phyloP scores from a whole-genome alignment of 495 filamentous ascomycete species.

The Cercophora sp. region DNA sequence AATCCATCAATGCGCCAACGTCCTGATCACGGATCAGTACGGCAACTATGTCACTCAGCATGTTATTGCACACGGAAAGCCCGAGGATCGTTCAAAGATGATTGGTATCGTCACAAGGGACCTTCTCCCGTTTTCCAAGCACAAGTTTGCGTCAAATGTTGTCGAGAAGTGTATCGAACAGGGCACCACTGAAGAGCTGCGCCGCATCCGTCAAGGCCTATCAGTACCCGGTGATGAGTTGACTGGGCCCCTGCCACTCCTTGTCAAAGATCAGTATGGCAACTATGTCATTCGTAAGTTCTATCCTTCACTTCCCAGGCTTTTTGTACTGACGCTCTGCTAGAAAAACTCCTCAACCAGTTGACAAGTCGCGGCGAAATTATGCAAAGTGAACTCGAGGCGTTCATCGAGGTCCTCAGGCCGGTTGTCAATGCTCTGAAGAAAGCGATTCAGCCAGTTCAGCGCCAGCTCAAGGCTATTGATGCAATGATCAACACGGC shows the following conservation, averaged over 20 bases:
- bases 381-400: conserved; percentile 50
- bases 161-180: conserved; percentile 89
- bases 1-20: conserved; percentile 65
- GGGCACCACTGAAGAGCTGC: conserved; percentile 65
- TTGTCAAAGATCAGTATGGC: conserved; percentile 90
- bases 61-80: conserved; percentile 77
- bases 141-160: conserved; percentile 97
- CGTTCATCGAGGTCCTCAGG: conserved; percentile 68
- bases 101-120: conserved; percentile 68
- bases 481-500: conserved; percentile 47
- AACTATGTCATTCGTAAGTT: conserved; percentile 97
- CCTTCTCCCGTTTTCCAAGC: conserved; percentile 75
- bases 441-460: conserved; percentile 57
- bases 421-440: conserved; percentile 70
- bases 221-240: conserved; percentile 58
- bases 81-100: conserved; percentile 69
- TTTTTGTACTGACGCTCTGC: conserved; percentile 34
- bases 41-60: conserved; percentile 98
- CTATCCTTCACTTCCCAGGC: not conserved
- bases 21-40: conserved; percentile 82
- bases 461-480: conserved; percentile 72
- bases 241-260: conserved; percentile 60
- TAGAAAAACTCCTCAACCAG: conserved; percentile 22
- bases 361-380: too few species aligned
- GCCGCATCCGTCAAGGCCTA: conserved; percentile 64